Evolutionary conservation across 768 basidiomycete species (phyloP), one percentile per base, ranked within the genome.

Genomic region (Trichaptum fuscoviolaceum): DNA sequence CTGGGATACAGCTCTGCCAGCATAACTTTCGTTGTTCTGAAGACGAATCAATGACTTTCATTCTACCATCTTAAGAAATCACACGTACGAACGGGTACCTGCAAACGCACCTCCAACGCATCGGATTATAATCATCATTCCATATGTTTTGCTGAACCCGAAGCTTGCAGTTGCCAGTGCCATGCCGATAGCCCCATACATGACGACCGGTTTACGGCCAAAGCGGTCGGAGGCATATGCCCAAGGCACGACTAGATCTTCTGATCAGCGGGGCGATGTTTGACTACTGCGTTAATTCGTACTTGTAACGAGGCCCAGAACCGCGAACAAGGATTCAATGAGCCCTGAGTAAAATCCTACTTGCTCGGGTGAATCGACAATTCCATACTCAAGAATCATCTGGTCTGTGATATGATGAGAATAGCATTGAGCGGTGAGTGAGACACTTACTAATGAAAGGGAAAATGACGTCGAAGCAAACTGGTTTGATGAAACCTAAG

Each of bases 341-440:
- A 90, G 71, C 15, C 88, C 90, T 68, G 87, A 88, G 73, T 89
- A 90, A 66, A 88, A 86, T 0, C 88, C 89, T 15, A 89, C 82
- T 70, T 82, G 80, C 6, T 85, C 84, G 6, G 82, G 81, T 69
- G 88, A 82, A 58, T 85, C 76, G 15, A 86, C 85, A 63, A 89
- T 74, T 69, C 83, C 78, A 3, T 90, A 79, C 62, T 81, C 80
- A 27, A 76, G 78, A 69, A 91, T 83, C 76, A 89, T 87, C 73
- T 90, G 81, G 64, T 90, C 42, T 52, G 42, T 52, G 17, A 20
- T 52, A 2, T 12, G 5, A 52, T 12, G 20, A 52, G 12, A 30
- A 30, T 30, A 2, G 30, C 4, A 30, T 2, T 8, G 30, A 30
- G 30, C 30, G 2, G 8, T 8, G 30, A 3, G 8, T 30, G 8